Evolutionary conservation across 2,329 filamentous ascomycete genomes (phyloP).

Genomic region (Arachnopeziza araneosa): DNA sequence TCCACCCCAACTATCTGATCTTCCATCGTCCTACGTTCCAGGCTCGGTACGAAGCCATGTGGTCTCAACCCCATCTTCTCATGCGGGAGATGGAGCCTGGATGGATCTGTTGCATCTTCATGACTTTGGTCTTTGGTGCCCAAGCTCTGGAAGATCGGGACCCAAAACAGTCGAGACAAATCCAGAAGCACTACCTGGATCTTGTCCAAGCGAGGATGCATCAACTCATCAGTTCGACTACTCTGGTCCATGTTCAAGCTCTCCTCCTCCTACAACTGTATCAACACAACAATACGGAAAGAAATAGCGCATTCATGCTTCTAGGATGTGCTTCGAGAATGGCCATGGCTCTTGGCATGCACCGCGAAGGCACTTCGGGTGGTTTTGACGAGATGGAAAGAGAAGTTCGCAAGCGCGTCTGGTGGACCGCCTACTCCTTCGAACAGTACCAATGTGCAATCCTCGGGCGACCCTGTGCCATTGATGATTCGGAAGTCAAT

Average conservation of each 20-base stretch:
- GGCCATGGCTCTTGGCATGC: conserved; percentile 40
- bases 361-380: conserved; percentile 35
- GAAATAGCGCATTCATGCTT: conserved; percentile 37
- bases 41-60: conserved; percentile 34
- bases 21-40: conserved; percentile 38
- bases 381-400: conserved; percentile 31
- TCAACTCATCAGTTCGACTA: conserved; percentile 34
- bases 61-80: conserved; percentile 20
- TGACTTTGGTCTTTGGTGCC: conserved; percentile 38
- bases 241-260: conserved; percentile 37
- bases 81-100: conserved; percentile 34
- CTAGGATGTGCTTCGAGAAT: conserved; percentile 37
- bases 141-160: conserved; percentile 32
- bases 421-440: conserved; percentile 28
- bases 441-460: conserved; percentile 29
- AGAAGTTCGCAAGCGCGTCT: conserved; percentile 27
- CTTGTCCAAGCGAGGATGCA: conserved; percentile 33
- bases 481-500: conserved; percentile 27
- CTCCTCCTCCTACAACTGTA: conserved; percentile 38
- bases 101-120: conserved; percentile 37
- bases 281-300: conserved; percentile 37
- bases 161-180: conserved; percentile 26
- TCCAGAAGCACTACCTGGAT: conserved; percentile 31
- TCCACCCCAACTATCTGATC: conserved; percentile 36
- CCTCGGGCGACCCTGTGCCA: conserved; percentile 26